Percentiles rank a stretch among this genome's conserved stretches.
phyloP scores from a whole-genome alignment of 225 moss, liverwort and hornwort species.

The Lunularia cruciata region DNA sequence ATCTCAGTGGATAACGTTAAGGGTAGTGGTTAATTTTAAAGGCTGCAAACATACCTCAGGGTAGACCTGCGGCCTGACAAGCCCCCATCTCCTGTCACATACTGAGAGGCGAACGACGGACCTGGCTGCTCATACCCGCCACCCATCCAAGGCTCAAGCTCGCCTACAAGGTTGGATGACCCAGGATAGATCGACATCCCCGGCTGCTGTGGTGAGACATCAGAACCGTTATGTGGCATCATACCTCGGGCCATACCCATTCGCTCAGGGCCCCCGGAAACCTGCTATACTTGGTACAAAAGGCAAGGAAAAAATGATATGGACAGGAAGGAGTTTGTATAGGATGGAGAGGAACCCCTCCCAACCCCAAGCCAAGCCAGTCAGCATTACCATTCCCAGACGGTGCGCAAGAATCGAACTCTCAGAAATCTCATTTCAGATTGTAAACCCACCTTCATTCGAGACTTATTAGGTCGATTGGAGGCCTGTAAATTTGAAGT shows the following conservation, averaged over 20 bases:
- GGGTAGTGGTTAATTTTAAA: slow-evolving; percentile 36
- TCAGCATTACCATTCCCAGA: slow-evolving; percentile 45
- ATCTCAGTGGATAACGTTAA: slow-evolving; percentile 34
- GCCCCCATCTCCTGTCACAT: slow-evolving; percentile 96
- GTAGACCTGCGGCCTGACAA: slow-evolving; percentile 95
- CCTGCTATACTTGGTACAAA: slow-evolving; percentile 65
- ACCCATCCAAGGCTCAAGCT: slow-evolving; percentile 99
- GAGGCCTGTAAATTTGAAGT: not conserved
- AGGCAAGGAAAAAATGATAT: slow-evolving; percentile 32
- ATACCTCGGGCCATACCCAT: slow-evolving; percentile 81
- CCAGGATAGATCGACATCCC: slow-evolving; percentile 88
- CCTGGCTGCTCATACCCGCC: slow-evolving; percentile 87
- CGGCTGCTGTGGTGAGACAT: slow-evolving; percentile 72
- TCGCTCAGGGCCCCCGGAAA: slow-evolving; percentile 68
- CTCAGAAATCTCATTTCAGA: not conserved
- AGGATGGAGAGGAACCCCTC: slow-evolving; percentile 45
- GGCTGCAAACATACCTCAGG: slow-evolving; percentile 77
- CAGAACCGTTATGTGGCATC: slow-evolving; percentile 76
- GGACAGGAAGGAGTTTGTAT: slow-evolving; percentile 38
- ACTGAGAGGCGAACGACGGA: slow-evolving; percentile 96
- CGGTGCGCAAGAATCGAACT: slow-evolving; percentile 24
- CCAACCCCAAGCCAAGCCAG: slow-evolving; percentile 49
- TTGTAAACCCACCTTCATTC: slow-evolving; percentile 28
- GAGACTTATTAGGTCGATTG: slow-evolving; percentile 3
- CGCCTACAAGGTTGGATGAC: slow-evolving; percentile 78